Evolutionary conservation across 2,329 filamentous ascomycete genomes (phyloP).

Genomic region (Byssothecium circinans): DNA sequence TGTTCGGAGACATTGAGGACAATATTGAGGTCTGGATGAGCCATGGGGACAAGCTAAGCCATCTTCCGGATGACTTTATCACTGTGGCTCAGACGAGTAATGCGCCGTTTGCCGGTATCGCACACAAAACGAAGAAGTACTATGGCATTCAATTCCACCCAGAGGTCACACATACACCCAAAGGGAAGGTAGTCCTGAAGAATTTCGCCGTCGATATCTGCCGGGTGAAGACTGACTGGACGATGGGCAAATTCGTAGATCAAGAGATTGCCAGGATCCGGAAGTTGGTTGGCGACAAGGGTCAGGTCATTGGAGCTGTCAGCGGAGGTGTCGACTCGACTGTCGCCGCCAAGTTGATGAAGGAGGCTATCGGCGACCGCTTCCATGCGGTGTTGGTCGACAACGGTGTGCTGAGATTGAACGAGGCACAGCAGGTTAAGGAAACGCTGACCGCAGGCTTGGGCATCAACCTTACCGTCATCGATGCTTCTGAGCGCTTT

Average conservation of each 20-base stretch:
- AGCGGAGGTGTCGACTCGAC: slow-evolving; percentile 88
- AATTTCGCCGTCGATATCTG: slow-evolving; percentile 90
- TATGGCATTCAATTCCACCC: slow-evolving; percentile 91
- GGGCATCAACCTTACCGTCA: slow-evolving; percentile 86
- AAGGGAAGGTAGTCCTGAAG: slow-evolving; percentile 69
- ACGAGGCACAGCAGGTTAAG: slow-evolving; percentile 82
- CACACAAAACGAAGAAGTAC: slow-evolving; percentile 68
- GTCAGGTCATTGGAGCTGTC: slow-evolving; percentile 79
- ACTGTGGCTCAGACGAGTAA: slow-evolving; percentile 75
- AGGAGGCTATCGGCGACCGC: slow-evolving; percentile 80
- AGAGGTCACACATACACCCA: slow-evolving; percentile 73
- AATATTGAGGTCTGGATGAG: slow-evolving; percentile 79
- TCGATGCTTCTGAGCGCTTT: slow-evolving; percentile 78
- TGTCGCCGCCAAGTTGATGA: slow-evolving; percentile 83
- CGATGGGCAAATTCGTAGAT: slow-evolving; percentile 80
- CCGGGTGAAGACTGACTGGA: slow-evolving; percentile 75
- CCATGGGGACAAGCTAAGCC: slow-evolving; percentile 81
- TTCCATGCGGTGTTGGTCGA: slow-evolving; percentile 86
- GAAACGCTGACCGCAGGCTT: slow-evolving; percentile 76
- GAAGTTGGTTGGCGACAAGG: slow-evolving; percentile 76
- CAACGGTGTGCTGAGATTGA: slow-evolving; percentile 81
- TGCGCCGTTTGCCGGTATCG: slow-evolving; percentile 78
- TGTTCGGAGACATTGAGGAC: slow-evolving; percentile 77
- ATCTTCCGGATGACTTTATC: slow-evolving; percentile 72
- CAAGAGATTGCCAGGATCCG: slow-evolving; percentile 81